Evolutionary conservation across 1,284 basidiomycete genomes (phyloP).

Genomic region (Earliella scabrosa): DNA sequence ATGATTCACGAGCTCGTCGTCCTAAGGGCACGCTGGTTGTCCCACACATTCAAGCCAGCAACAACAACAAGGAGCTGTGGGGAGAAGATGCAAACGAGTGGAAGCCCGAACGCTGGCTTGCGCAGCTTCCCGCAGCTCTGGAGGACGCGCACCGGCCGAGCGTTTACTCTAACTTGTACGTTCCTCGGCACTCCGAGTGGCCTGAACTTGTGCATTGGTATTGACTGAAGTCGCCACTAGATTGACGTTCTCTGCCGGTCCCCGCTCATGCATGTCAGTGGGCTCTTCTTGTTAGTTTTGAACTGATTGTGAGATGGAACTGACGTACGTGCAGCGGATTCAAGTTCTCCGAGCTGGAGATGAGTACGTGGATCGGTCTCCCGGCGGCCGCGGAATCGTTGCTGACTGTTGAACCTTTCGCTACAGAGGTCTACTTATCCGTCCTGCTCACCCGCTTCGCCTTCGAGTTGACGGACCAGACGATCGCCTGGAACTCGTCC

Average conservation of each 20-base stretch:
- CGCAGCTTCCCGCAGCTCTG: neutral
- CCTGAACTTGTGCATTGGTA: neutral
- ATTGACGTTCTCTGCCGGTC: neutral
- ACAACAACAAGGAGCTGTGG: neutral
- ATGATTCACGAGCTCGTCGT: neutral
- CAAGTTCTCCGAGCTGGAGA: constrained; percentile 37
- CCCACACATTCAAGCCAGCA: neutral
- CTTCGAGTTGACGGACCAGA: constrained; percentile 10
- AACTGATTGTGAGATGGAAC: neutral
- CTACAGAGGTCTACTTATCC: constrained; percentile 17
- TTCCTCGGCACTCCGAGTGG: neutral
- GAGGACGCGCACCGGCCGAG: neutral
- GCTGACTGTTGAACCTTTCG: neutral
- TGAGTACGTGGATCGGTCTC: constrained; percentile 30
- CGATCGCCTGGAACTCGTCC: constrained; percentile 20
- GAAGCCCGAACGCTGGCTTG: neutral
- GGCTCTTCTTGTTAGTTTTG: neutral
- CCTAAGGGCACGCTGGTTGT: neutral
- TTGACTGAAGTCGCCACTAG: neutral
- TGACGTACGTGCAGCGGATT: constrained; percentile 29
- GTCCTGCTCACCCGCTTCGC: constrained; percentile 15
- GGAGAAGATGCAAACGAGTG: neutral
- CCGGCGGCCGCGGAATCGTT: neutral
- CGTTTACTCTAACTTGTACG: constrained; percentile 1
- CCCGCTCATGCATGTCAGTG: constrained; percentile 9